Percentiles rank a stretch among this genome's conserved stretches.
Evolutionary conservation across 352 stramenopile species (phyloP).

Genomic region (Pythium coloratum): DNA sequence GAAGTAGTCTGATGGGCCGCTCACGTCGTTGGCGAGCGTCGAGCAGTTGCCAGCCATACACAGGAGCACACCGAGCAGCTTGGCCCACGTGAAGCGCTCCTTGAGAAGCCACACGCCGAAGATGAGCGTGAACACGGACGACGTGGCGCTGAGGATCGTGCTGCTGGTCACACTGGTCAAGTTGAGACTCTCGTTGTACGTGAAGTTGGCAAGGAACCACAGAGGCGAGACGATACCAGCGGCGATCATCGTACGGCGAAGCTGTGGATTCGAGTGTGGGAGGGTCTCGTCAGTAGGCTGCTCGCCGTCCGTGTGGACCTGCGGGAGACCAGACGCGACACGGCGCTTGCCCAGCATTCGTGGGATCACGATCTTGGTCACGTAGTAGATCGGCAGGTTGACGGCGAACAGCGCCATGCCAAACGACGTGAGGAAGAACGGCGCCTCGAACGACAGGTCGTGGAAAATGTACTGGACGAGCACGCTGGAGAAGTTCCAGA

Average conservation of each 20-base stretch:
- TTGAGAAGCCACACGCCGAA: constrained; percentile 82
- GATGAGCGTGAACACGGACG: constrained; percentile 93
- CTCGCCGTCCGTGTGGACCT: constrained; percentile 20
- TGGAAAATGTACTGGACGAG: constrained; percentile 90
- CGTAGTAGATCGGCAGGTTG: constrained; percentile 81
- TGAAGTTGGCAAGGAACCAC: constrained; percentile 96
- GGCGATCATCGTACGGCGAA: constrained; percentile 37
- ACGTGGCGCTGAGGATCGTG: constrained; percentile 95
- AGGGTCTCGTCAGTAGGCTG: not conserved
- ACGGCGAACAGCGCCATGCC: constrained; percentile 84
- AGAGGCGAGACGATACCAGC: constrained; percentile 83
- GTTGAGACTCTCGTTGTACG: constrained; percentile 93
- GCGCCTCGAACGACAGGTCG: constrained; percentile 78
- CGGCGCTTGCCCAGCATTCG: constrained; percentile 33
- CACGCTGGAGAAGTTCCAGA: constrained; percentile 86
- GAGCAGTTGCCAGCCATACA: constrained; percentile 88
- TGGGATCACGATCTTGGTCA: constrained; percentile 53
- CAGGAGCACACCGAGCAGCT: constrained; percentile 82
- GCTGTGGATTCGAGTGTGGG: constrained; percentile 33
- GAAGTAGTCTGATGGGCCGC: constrained; percentile 39
- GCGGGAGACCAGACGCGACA: not conserved
- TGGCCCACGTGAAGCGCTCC: constrained; percentile 80
- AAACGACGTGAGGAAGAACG: constrained; percentile 91
- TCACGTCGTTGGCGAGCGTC: constrained; percentile 79
- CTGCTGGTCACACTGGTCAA: constrained; percentile 92